Base-by-base conservation (phyloP, 2,329 filamentous ascomycete genomes). In the Colletotrichum nymphaeae region DNA sequence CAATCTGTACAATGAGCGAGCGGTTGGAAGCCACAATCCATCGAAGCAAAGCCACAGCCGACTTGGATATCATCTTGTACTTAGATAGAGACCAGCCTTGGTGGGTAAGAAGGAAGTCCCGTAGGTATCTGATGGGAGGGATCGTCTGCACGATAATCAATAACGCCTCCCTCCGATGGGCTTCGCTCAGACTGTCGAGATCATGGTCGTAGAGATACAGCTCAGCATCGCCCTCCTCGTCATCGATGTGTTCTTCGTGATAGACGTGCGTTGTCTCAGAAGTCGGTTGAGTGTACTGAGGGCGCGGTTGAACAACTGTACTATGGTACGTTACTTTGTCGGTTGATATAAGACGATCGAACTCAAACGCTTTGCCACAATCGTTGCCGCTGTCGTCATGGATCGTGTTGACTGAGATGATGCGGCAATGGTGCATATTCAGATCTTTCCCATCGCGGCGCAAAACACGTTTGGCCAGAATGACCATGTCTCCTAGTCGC, bases 1-100 rank as follows among this genome's bases (percentile, higher is more conserved):
- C 90, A 19, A 97, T 92, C 76, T 96, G 92, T 58, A 96, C 87
- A 73, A 98, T 97, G 77, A 93, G 95, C 0, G 95, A 96, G 58
- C 94, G 88, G 78, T 98, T 98, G 0, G 95, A 97, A 0, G 95
- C 94, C 71, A 98, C 90, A 74, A 98, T 94, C 95, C 95, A 98
- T 64, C 94, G 89, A 24, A 98, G 84, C 0, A 97, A 82, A 24
- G 91, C 89, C 3, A 94, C 82, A 0, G 92, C 89, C 7, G 93
- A 88, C 2, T 90, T 88, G 0, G 92, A 89, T 11, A 98, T 86
- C 22, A 87, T 83, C 26, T 89, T 85, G 75, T 84, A 84, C 53
- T 81, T 84, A 4, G 82, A 79, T 28, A 93, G 80, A 2, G 76
- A 77, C 2, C 77, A 79, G 4, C 84, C 81, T 2, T 83, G 83